Conservation (phyloP, 1,284 basidiomycete species). For the Hemileia vastatrix region DNA sequence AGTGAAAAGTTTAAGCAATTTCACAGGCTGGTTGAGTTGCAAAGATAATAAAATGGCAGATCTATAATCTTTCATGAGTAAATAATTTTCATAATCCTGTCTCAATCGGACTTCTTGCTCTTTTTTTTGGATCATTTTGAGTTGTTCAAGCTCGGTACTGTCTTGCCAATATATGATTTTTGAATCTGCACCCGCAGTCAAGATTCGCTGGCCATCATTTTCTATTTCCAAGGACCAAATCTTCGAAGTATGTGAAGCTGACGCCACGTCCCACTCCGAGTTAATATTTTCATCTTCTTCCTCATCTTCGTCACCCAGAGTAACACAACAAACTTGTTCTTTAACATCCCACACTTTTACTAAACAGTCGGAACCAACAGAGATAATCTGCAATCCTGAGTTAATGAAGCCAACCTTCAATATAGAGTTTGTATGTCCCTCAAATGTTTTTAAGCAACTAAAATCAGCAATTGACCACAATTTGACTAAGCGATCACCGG, state of each 20-base stretch:
- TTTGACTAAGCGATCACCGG: constrained; percentile 86
- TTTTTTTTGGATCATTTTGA: constrained; percentile 60
- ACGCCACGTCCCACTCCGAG: constrained; percentile 12
- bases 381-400: constrained; percentile 72
- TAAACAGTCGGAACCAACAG: constrained; percentile 81
- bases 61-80: constrained; percentile 77
- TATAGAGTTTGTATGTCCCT: constrained; percentile 96
- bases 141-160: constrained; percentile 66
- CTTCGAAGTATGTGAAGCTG: constrained; percentile 46
- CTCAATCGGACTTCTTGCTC: constrained; percentile 72
- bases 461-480: constrained; percentile 89
- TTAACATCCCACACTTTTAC: constrained; percentile 91
- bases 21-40: constrained; percentile 82
- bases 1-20: constrained; percentile 70
- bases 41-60: constrained; percentile 83
- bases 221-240: constrained; percentile 84
- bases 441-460: constrained; percentile 59
- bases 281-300: constrained; percentile 53
- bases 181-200: constrained; percentile 90
- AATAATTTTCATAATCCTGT: constrained; percentile 87
- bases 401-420: constrained; percentile 81
- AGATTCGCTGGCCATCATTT: constrained; percentile 64
- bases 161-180: constrained; percentile 90
- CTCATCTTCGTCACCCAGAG: constrained; percentile 86
- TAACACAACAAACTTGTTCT: constrained; percentile 74